phyloP scores from a whole-genome alignment of 1,284 basidiomycete genomes.

The Anthracocystis panici-leucophaei region DNA sequence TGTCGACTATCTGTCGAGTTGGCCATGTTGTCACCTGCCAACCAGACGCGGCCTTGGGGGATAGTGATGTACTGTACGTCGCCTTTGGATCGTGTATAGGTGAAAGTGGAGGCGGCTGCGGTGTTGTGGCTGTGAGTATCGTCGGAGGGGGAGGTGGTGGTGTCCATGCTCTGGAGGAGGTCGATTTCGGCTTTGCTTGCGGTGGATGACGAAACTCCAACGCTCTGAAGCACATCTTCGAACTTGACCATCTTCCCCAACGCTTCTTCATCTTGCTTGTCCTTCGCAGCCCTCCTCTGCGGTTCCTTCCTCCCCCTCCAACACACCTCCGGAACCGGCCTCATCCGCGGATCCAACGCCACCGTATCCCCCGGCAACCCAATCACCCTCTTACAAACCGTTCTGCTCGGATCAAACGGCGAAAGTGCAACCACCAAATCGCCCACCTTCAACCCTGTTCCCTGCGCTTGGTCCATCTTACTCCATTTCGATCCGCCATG shows the following conservation, averaged over 20 bases:
- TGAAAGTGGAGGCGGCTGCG: slow-evolving; percentile 10
- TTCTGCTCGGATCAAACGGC: slow-evolving; percentile 78
- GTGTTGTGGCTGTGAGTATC: slow-evolving; percentile 28
- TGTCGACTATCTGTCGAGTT: slow-evolving; percentile 86
- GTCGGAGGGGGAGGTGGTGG: not conserved
- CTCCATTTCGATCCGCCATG: slow-evolving; percentile 21
- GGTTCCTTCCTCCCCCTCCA: slow-evolving; percentile 26
- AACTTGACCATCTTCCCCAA: slow-evolving; percentile 19
- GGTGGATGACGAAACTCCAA: not conserved
- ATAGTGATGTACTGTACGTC: slow-evolving; percentile 50
- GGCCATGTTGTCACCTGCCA: slow-evolving; percentile 87
- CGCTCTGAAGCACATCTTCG: slow-evolving; percentile 16
- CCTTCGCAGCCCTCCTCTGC: not conserved
- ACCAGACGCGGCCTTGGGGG: slow-evolving; percentile 76
- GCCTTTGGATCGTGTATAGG: slow-evolving; percentile 30
- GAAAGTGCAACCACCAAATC: slow-evolving; percentile 84
- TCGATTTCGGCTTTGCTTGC: slow-evolving; percentile 10
- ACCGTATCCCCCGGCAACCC: slow-evolving; percentile 90
- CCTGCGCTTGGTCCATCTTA: slow-evolving; percentile 55
- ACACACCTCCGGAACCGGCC: slow-evolving; percentile 20
- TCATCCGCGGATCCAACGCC: slow-evolving; percentile 80
- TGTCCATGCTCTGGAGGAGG: slow-evolving; percentile 36
- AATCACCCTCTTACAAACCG: slow-evolving; percentile 90
- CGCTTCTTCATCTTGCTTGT: not conserved
- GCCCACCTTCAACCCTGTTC: slow-evolving; percentile 72